Conservation (phyloP, 2,329 filamentous ascomycete species). For the Endocalyx cinctus region DNA sequence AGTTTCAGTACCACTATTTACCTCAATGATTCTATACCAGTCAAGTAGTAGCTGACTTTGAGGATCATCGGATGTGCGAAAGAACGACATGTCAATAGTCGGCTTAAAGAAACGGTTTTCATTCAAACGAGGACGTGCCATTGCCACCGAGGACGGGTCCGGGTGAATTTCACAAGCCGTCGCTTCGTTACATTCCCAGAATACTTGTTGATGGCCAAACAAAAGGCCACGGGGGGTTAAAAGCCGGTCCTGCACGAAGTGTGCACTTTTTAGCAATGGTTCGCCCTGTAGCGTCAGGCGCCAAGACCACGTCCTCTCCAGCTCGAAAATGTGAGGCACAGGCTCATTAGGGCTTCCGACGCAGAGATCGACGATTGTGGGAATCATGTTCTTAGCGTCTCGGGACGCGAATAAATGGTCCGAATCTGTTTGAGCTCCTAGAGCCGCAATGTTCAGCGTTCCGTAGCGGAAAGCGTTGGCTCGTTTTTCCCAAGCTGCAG, state of each 20-base stretch:
- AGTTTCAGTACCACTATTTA: background rate
- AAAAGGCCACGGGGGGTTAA: slow-evolving; percentile 16
- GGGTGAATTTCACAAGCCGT: slow-evolving; percentile 2
- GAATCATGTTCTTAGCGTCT: slow-evolving; percentile 1
- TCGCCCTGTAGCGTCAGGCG: background rate
- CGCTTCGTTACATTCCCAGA: slow-evolving; percentile 14
- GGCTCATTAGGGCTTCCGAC: background rate
- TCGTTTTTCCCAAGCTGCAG: background rate
- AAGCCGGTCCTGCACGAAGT: slow-evolving; percentile 5
- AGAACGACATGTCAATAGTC: background rate
- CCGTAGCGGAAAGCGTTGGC: background rate
- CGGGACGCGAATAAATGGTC: slow-evolving; percentile 3
- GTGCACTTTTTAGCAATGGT: slow-evolving; percentile 1
- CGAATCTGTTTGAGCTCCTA: background rate
- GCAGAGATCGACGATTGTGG: slow-evolving; percentile 1
- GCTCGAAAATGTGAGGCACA: background rate
- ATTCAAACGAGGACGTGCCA: background rate
- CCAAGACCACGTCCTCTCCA: slow-evolving; percentile 5
- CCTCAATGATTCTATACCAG: slow-evolving; percentile 1
- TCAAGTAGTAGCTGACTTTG: background rate
- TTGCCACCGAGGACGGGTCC: background rate
- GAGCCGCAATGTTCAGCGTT: slow-evolving; percentile 3
- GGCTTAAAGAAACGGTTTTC: background rate
- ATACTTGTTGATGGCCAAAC: slow-evolving; percentile 15
- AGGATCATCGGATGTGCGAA: background rate